Conservation (phyloP, 2,329 filamentous ascomycete species). For the Ophiostoma populinum region DNA sequence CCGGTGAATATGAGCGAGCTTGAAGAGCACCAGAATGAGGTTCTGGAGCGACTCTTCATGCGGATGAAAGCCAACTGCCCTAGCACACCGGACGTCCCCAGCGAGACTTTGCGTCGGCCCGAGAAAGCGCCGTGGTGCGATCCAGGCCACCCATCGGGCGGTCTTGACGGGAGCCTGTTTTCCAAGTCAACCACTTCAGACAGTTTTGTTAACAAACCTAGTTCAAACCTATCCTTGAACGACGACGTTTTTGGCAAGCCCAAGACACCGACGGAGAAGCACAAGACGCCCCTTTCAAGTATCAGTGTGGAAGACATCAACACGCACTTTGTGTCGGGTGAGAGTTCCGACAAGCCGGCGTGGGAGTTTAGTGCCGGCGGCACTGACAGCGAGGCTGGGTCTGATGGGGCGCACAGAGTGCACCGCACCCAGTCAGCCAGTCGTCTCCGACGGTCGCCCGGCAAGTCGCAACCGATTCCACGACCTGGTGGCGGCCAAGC, state of each 20-base stretch:
- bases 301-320: slow-evolving; percentile 43
- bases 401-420: slow-evolving; percentile 14
- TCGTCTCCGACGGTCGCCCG: slow-evolving; percentile 23
- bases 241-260: slow-evolving; percentile 23
- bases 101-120: no score
- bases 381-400: slow-evolving; percentile 13
- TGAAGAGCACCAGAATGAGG: slow-evolving; percentile 11
- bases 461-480: slow-evolving; percentile 4
- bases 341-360: slow-evolving; percentile 21
- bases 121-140: no score
- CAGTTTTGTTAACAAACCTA: slow-evolving; percentile 21
- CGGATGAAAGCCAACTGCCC: no score
- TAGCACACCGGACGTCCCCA: no score
- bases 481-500: slow-evolving; percentile 2
- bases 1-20: slow-evolving; percentile 11
- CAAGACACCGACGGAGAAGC: slow-evolving; percentile 10
- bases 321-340: slow-evolving; percentile 38
- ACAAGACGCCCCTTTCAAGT: slow-evolving; percentile 22
- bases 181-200: slow-evolving; percentile 2
- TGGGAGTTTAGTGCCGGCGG: slow-evolving; percentile 37
- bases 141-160: no score
- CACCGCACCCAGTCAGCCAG: slow-evolving; percentile 23
- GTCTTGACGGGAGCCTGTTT: no score
- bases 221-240: slow-evolving; percentile 32
- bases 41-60: slow-evolving; percentile 10